Percentiles rank a stretch among this genome's conserved stretches.
phyloP scores from a whole-genome alignment of 2,329 filamentous ascomycete genomes.

The Fusarium fracticaudum region DNA sequence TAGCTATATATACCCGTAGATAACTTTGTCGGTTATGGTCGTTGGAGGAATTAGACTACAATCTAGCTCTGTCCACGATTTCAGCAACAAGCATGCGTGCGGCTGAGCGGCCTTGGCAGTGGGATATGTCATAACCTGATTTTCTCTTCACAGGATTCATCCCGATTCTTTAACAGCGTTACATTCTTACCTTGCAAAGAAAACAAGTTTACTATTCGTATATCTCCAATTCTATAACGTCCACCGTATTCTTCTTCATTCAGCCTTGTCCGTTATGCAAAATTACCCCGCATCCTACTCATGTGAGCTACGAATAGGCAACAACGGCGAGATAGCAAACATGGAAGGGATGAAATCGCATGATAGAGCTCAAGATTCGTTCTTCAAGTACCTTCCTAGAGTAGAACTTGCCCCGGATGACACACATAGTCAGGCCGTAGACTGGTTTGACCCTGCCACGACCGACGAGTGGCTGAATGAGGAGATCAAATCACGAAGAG shows the following conservation, averaged over 20 bases:
- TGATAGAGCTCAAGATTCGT: no score
- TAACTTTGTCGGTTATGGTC: no score
- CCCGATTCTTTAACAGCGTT: no score
- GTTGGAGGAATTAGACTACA: no score
- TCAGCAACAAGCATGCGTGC: no score
- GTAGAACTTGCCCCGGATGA: background rate
- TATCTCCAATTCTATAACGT: fast-evolving
- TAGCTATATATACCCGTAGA: no score
- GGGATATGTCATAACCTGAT: fast-evolving
- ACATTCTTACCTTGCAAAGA: background rate
- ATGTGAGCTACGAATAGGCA: background rate
- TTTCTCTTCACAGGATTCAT: no score
- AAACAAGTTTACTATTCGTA: no score
- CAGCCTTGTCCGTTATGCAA: background rate
- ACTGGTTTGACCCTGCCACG: background rate
- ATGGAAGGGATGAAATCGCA: background rate
- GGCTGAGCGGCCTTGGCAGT: no score
- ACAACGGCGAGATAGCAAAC: background rate
- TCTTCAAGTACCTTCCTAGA: background rate
- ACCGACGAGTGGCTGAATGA: background rate
- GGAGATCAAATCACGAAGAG: background rate
- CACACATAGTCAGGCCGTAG: background rate
- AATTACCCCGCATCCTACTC: background rate
- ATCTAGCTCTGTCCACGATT: no score
- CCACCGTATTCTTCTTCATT: background rate